phyloP scores from a whole-genome alignment of 2,329 filamentous ascomycete genomes.

The Phoma sp. region DNA sequence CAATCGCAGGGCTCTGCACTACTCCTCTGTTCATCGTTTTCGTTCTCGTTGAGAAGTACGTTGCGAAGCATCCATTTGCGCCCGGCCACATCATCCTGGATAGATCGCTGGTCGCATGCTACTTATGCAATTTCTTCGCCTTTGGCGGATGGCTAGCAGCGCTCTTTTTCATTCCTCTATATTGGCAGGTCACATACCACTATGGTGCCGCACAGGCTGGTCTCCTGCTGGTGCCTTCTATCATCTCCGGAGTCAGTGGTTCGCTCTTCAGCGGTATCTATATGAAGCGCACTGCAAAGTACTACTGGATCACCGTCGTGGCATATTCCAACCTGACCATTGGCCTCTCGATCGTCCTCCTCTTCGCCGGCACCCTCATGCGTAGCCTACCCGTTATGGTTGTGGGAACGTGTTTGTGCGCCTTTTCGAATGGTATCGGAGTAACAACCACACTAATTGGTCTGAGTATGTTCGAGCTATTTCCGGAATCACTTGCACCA shows the following conservation, averaged over 20 bases:
- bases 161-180: conserved; percentile 77
- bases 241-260: conserved; percentile 66
- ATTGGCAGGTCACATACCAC: conserved; percentile 75
- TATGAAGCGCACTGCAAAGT: conserved; percentile 74
- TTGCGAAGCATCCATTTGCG: conserved; percentile 75
- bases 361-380: conserved; percentile 62
- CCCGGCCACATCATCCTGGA: conserved; percentile 76
- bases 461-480: conserved; percentile 55
- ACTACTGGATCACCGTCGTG: conserved; percentile 70
- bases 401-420: conserved; percentile 61
- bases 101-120: conserved; percentile 69
- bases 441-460: conserved; percentile 75
- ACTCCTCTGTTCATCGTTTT: conserved; percentile 71
- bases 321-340: conserved; percentile 61
- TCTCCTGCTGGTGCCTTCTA: conserved; percentile 69
- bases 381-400: conserved; percentile 61
- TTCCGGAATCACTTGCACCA: neutral
- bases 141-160: conserved; percentile 65
- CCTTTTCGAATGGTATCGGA: conserved; percentile 63
- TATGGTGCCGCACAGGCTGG: conserved; percentile 69
- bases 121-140: conserved; percentile 74
- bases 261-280: conserved; percentile 69
- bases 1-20: conserved; percentile 63
- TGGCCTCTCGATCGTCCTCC: conserved; percentile 62
- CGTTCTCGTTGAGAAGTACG: conserved; percentile 68